Percentiles rank a stretch among this genome's conserved stretches.
These are phyloP conservation scores for Talaromyces sp. DNA, from an alignment of 2,329 filamentous ascomycete genomes.

Conservation along the genomic window DNA sequence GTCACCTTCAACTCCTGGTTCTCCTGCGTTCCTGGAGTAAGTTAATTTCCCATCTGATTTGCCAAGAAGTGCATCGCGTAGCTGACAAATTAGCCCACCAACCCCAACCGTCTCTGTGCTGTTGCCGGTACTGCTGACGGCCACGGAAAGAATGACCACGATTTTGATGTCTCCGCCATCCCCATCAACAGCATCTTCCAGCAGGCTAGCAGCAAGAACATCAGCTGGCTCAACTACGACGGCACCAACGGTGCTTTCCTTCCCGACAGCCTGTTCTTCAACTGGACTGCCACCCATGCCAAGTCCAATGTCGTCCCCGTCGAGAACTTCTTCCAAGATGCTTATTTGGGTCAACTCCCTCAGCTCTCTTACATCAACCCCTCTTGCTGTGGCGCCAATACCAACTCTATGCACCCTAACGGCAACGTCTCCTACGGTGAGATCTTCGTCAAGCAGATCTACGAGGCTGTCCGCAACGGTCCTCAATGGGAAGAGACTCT, in stretches of 20 bases:
- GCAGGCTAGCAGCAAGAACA: conserved; percentile 28
- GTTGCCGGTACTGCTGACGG: conserved; percentile 29
- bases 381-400: conserved; percentile 36
- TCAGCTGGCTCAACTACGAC: conserved; percentile 36
- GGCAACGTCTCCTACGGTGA: conserved; percentile 34
- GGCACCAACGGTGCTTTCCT: conserved; percentile 26
- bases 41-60: conserved; percentile 18
- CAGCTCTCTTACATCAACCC: conserved; percentile 36
- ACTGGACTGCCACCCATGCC: conserved; percentile 29
- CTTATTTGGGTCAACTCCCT: conserved; percentile 27
- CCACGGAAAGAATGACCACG: conserved; percentile 30
- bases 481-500: conserved; percentile 35
- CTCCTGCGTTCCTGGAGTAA: conserved; percentile 40
- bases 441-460: conserved; percentile 34
- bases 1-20: conserved; percentile 45
- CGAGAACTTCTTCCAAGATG: conserved; percentile 32
- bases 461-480: conserved; percentile 31
- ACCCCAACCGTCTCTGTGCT: conserved; percentile 39
- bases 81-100: conserved; percentile 31
- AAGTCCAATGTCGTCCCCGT: conserved; percentile 29
- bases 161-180: conserved; percentile 26
- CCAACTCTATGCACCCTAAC: conserved; percentile 28
- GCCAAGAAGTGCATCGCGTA: no score
- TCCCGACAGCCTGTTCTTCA: conserved; percentile 30
- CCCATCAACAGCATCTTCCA: conserved; percentile 39